Evolutionary conservation across 2,329 filamentous ascomycete species (phyloP).

Genomic region (Fusarium nurragi): DNA sequence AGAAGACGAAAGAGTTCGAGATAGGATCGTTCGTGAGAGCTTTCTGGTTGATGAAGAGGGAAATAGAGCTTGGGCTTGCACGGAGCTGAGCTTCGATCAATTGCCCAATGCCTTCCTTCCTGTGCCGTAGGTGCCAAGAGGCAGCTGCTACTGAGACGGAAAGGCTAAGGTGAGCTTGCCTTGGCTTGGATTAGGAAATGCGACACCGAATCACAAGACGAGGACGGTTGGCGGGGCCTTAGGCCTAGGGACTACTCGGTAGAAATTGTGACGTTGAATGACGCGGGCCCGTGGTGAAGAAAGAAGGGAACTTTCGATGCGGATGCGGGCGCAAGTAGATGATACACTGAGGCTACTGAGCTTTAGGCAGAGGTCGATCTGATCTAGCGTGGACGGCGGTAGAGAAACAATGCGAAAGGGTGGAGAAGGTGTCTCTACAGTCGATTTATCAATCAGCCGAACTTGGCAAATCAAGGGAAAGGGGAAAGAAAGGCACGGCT

Average conservation of each 20-base stretch:
- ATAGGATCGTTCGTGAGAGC: not conserved
- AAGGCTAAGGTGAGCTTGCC: constrained; percentile 34
- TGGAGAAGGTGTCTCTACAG: not conserved
- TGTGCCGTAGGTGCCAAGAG: constrained; percentile 31
- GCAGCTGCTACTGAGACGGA: constrained; percentile 33
- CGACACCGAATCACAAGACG: constrained; percentile 27
- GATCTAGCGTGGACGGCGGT: constrained; percentile 3
- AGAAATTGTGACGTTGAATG: constrained; percentile 22
- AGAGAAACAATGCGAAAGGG: constrained; percentile 1
- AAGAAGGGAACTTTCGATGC: constrained; percentile 5
- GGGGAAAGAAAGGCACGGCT: not conserved
- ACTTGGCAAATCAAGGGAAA: not conserved
- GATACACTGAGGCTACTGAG: not conserved
- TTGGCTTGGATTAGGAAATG: constrained; percentile 23
- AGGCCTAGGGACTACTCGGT: not conserved
- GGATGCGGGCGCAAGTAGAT: constrained; percentile 13
- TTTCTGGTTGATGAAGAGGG: constrained; percentile 3
- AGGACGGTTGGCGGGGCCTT: not conserved
- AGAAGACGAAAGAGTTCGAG: not conserved
- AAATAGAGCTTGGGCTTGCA: constrained; percentile 18
- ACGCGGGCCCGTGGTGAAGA: constrained; percentile 2
- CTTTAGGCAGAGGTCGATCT: constrained; percentile 13
- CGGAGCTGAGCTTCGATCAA: constrained; percentile 22
- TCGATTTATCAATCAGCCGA: constrained; percentile 7
- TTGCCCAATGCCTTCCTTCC: constrained; percentile 11